These are phyloP conservation scores for Colletotrichum trifolii DNA, from an alignment of 2,329 filamentous ascomycete species.

Conservation along the genomic window DNA sequence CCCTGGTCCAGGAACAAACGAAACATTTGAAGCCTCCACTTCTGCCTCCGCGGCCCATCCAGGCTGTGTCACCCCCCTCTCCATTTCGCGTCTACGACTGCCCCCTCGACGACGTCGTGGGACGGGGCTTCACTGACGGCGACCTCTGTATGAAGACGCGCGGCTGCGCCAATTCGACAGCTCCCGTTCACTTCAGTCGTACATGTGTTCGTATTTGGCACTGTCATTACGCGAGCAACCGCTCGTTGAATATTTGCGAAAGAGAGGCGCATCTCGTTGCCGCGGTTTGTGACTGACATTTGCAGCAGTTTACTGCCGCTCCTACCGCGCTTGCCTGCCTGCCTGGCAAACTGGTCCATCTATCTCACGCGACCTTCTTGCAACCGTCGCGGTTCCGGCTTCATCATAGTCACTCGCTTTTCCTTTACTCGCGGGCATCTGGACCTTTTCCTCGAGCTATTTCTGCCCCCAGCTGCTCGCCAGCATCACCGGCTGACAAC, in stretches of 20 bases:
- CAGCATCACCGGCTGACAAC: slow-evolving; percentile 1
- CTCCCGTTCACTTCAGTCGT: slow-evolving; percentile 14
- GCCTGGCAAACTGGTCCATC: neutral
- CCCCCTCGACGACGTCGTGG: slow-evolving; percentile 28
- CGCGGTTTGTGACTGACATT: slow-evolving; percentile 16
- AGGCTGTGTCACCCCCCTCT: slow-evolving; percentile 32
- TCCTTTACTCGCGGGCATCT: neutral
- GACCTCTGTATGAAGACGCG: slow-evolving; percentile 33
- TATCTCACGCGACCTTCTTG: neutral
- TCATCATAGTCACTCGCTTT: slow-evolving; percentile 19
- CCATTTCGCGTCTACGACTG: slow-evolving; percentile 27
- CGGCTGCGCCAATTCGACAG: slow-evolving; percentile 31
- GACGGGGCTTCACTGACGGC: slow-evolving; percentile 24
- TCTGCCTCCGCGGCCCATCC: slow-evolving; percentile 22
- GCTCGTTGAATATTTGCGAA: neutral
- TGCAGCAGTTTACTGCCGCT: slow-evolving; percentile 14
- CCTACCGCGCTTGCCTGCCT: slow-evolving; percentile 22
- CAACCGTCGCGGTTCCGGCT: slow-evolving; percentile 18
- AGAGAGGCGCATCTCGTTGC: slow-evolving; percentile 5
- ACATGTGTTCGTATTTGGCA: neutral
- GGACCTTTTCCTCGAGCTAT: slow-evolving; percentile 20
- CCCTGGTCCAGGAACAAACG: slow-evolving; percentile 32
- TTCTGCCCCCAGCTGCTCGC: slow-evolving; percentile 4
- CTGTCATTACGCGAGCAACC: too few relatives aligned
- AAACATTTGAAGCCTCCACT: slow-evolving; percentile 34